A percentile compares a stretch with the other conserved stretches of the same genome.
These are phyloP conservation scores for Elsinoe necatrix DNA, from an alignment of 2,329 filamentous ascomycete genomes.

Conservation along the genomic window DNA sequence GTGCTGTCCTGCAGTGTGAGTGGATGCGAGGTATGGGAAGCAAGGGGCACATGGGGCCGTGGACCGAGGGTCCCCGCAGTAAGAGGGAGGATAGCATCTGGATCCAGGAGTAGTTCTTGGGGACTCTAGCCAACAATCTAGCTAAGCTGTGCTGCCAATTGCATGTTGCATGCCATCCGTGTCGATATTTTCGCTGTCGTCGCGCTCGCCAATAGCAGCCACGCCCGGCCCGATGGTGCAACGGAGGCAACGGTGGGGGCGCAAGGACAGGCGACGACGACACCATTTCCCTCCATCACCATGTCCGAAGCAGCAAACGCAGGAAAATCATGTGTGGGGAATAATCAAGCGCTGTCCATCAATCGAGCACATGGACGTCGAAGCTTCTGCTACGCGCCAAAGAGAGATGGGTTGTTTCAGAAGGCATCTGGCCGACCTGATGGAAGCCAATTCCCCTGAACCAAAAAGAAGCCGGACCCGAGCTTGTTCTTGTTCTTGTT, in stretches of 20 bases:
- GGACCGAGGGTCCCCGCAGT: slow-evolving; percentile 8
- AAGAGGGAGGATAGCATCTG: too few relatives aligned
- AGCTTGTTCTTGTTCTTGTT: background rate
- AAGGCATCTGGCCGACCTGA: slow-evolving; percentile 2
- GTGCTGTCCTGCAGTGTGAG: background rate
- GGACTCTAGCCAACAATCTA: too few relatives aligned
- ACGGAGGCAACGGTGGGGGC: background rate
- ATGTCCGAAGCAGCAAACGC: background rate
- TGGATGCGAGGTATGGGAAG: background rate
- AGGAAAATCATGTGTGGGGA: too few relatives aligned
- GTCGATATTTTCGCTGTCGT: background rate
- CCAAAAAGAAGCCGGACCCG: background rate
- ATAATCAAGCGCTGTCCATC: background rate
- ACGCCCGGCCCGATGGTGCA: background rate
- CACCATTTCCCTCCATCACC: too few relatives aligned
- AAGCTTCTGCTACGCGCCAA: slow-evolving; percentile 4
- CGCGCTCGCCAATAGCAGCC: background rate
- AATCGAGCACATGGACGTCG: background rate
- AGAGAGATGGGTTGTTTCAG: slow-evolving; percentile 8
- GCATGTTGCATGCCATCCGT: too few relatives aligned
- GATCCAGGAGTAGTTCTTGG: background rate
- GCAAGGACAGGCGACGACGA: too few relatives aligned
- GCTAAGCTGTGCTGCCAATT: too few relatives aligned
- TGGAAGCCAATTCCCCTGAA: slow-evolving; percentile 10
- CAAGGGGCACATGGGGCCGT: slow-evolving; percentile 2